A percentile compares a stretch with the other conserved stretches of the same genome.
phyloP scores from a whole-genome alignment of 1,284 basidiomycete genomes.

The Ceratobasidium sp. region DNA sequence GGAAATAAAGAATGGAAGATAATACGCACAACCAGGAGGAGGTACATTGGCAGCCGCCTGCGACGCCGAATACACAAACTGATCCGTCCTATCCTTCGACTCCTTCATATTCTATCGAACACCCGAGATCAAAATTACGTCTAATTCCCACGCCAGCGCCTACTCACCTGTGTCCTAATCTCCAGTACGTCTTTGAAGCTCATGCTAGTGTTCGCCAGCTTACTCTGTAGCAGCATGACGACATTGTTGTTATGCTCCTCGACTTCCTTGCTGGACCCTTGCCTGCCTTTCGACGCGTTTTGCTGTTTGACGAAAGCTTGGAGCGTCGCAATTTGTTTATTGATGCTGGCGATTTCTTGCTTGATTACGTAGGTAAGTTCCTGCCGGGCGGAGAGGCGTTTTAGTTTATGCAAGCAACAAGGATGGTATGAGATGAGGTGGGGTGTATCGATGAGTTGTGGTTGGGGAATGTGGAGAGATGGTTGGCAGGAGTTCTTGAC shows the following conservation, averaged over 20 bases:
- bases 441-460: background rate
- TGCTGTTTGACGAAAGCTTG: slow-evolving; percentile 79
- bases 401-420: background rate
- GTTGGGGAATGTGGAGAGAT: background rate
- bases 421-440: background rate
- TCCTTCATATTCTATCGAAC: slow-evolving; percentile 98
- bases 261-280: slow-evolving; percentile 80
- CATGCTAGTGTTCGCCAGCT: slow-evolving; percentile 95
- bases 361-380: slow-evolving; percentile 99
- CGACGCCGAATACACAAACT: slow-evolving; percentile 93
- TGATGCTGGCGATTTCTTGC: slow-evolving; percentile 98
- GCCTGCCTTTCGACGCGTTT: slow-evolving; percentile 63
- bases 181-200: slow-evolving; percentile 99
- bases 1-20: slow-evolving; percentile 30
- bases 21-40: slow-evolving; percentile 70
- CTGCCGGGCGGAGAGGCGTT: slow-evolving; percentile 58
- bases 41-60: slow-evolving; percentile 78
- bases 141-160: background rate
- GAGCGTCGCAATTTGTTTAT: slow-evolving; percentile 94
- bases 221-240: slow-evolving; percentile 96
- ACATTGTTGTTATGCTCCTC: slow-evolving; percentile 98
- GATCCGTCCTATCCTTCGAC: slow-evolving; percentile 94
- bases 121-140: background rate
- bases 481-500: slow-evolving; percentile 50
- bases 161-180: slow-evolving; percentile 89